Base-by-base conservation (phyloP, 2,329 filamentous ascomycete genomes). In the Sporothrix pallida region DNA sequence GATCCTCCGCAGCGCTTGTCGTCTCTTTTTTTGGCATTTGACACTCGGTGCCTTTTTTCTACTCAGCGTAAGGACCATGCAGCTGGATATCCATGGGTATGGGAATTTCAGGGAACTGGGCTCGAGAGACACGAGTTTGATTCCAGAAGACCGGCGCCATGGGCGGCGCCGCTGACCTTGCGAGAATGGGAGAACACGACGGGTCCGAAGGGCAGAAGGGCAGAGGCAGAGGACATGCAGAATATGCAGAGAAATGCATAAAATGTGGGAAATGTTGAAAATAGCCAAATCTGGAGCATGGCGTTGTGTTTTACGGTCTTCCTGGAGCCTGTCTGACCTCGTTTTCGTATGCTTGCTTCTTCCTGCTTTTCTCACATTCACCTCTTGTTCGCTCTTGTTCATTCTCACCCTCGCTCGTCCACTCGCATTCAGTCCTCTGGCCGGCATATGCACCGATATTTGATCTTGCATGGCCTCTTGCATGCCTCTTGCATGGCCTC, bases 381-480 rank as follows among this genome's bases (percentile, higher is more conserved):
- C 23, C 23, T 26, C 23, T 17, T 44, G 3, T 26, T 3, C 26
- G n/a, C 8, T n/a, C 10, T 48, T 15, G 44, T 42, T 13, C 20
- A 13, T 13, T 10, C 63, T 67, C n/a, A 12, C 44, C 4, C 31
- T 37, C 31, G 31, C 31, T 7, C 31, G 31, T 37, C 31, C 31
- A 37, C 56, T n/a, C 52, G 17, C 52, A 26, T 8, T 2, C 31
- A 46, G 60, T 23, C 60, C 9, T 13, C 37, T 4, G 60, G 31
- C 7, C 37, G 42, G 37, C 6, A 46, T 20, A 65, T 50, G 63
- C 44, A 31, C 44, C 63, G 63, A 67, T 67, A 26, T 50, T 67
- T 50, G 42, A 65, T 65, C 60, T 65, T 65, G 60, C 60, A 65
- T 63, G n/a, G 60, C 13, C 23, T 65, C 62, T 3, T 65, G 62